Base-by-base conservation (phyloP, 192 early-diverging fungal genomes). In the Backusella westeae region DNA sequence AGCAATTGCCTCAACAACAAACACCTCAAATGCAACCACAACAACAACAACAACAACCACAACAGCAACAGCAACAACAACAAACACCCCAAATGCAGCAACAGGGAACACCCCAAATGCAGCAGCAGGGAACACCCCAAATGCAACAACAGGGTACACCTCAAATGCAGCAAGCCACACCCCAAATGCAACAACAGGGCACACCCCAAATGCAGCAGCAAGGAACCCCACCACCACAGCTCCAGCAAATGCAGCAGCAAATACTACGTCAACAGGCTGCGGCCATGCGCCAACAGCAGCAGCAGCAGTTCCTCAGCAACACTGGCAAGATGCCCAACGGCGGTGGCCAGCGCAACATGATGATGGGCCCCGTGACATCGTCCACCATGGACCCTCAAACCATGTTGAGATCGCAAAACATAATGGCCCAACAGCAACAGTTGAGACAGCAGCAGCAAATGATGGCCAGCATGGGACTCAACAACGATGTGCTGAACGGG, bases 231-330 rank as follows among this genome's bases (percentile, higher is more conserved):
- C 78, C 65, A 41, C 72, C 69, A n/a, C 68, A 74, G 23, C 69
- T 44, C 4, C 35, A 44, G 38, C 65, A 65, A 1, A 49, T 42
- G 34, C 78, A 80, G 19, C 78, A 80, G 14, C 78, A 80, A 65
- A 26, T 75, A 6, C 21, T 70, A 32, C 74, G 70, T 5, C 78
- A 72, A 53, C 78, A 80, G 49, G 73, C 75, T 56, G 36, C 59
- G 4, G 69, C 78, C 19, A 59, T 75, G 74, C 71, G 71, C n/a
- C 80, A 81, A 44, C 80, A 81, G 36, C 76, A 74, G 39, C 73
- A 75, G 53, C 75, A 77, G 41, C 75, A 76, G 26, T 76, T 70
- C 35, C n/a, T 76, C 0, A 53, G 67, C 7, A 67, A 26, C 5
- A 1, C 74, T 21, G 44, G 65, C 36, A 59, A 23, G 7, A 73